Evolutionary conservation across 2,329 filamentous ascomycete genomes (phyloP).

Genomic region (Chlorencoelia australis): DNA sequence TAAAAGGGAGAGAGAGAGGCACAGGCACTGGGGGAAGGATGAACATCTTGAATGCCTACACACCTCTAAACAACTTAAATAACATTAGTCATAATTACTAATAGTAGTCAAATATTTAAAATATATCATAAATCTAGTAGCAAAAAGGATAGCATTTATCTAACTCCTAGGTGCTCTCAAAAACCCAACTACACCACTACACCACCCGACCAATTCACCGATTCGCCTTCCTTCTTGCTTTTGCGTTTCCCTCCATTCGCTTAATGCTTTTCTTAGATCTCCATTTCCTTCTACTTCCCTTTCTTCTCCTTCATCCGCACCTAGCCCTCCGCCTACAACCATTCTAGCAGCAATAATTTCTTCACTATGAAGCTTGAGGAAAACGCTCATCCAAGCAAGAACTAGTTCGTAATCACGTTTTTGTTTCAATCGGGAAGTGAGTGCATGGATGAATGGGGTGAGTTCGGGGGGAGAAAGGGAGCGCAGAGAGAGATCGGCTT

Average conservation of each 20-base stretch:
- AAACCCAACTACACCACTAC: constrained; percentile 75
- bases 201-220: constrained; percentile 73
- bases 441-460: constrained; percentile 66
- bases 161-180: constrained; percentile 43
- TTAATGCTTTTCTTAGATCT: constrained; percentile 47
- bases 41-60: neutral
- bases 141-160: no score
- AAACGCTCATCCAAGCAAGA: constrained; percentile 96
- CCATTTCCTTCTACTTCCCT: constrained; percentile 35
- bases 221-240: constrained; percentile 61
- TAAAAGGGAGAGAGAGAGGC: neutral
- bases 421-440: constrained; percentile 59
- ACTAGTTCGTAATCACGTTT: constrained; percentile 84
- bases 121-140: neutral
- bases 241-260: constrained; percentile 63
- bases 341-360: no score
- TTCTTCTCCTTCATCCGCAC: no score
- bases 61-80: no score
- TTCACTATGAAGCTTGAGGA: constrained; percentile 68
- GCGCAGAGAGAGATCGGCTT: constrained; percentile 83
- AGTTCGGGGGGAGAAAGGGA: constrained; percentile 64
- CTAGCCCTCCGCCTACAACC: no score
- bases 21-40: neutral
- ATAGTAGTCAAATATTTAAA: neutral
- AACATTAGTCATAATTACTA: no score